Base-by-base conservation (phyloP, 495 filamentous ascomycete species). In the Aspergillus conjunctus region DNA sequence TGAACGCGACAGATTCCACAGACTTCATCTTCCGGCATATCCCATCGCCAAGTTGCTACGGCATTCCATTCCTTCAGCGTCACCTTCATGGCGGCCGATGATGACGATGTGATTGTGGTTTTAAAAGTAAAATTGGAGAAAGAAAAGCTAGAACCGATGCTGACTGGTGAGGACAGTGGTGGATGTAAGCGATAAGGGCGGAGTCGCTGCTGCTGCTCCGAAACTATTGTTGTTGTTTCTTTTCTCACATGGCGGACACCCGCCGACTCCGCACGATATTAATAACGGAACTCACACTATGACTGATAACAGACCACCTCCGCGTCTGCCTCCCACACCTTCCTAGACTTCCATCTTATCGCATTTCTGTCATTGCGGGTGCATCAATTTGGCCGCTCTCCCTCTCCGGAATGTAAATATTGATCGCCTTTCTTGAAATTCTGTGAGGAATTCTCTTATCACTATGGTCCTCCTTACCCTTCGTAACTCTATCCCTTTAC, bases 1-100 rank as follows among this genome's bases (percentile, higher is more conserved):
- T 96, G 91, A 30, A 95, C 90, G 70, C 93, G 93, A 80, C 94
- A 99, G 77, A 99, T 99, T 59, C 94, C 94, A 66, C 94, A 99
- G 59, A 98, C 91, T 66, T 99, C 94, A 77, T 98, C 94, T 66
- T 96, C 92, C 46, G 94, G 91, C 70, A 97, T 91, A 70, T 98
- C 92, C 94, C 94, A 99, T 59, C 90, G 85, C 94, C 94, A 99
- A 31, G 91, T 90, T 1, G 94, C 94, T 50, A 98, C 90, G 3
- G 91, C 91, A 74, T 92, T 90, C 92, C 92, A 98, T 71, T 88
- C 82, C 70, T 87, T 91, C 76, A 98, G 92, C 14, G 83, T 91
- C 73, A 98, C 92, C 73, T 96, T 98, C 94, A 99, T 41, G 43
- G 75, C 51, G 46, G n/a, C n/a, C n/a, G n/a, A 51, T 31, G 39